These are phyloP conservation scores for Bolboschoenus planiculmis DNA, from an alignment of 176 grass and related monocot genomes.

Conservation along the genomic window DNA sequence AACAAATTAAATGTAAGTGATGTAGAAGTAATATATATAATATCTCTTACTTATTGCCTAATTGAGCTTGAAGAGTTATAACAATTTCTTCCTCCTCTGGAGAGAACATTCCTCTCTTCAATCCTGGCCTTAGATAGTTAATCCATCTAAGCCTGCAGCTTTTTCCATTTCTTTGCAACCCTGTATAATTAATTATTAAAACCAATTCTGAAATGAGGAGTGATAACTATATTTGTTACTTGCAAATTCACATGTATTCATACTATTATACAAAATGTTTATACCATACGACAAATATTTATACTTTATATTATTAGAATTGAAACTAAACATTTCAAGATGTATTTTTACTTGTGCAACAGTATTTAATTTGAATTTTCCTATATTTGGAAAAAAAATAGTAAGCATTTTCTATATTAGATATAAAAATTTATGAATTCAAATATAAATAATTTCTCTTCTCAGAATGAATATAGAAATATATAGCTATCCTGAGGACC, in stretches of 20 bases:
- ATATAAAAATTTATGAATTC: background rate
- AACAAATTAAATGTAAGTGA: background rate
- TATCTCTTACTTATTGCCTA: slow-evolving; percentile 74
- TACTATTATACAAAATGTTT: background rate
- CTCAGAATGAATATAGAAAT: no score
- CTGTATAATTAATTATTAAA: slow-evolving; percentile 24
- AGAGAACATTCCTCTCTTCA: slow-evolving; percentile 72
- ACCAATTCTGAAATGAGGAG: background rate
- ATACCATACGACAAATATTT: background rate
- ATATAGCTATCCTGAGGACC: no score
- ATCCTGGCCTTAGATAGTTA: slow-evolving; percentile 68
- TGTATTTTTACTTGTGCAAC: background rate
- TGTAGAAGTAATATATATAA: background rate
- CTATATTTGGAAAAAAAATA: background rate
- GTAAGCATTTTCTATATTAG: background rate
- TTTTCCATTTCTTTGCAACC: slow-evolving; percentile 81
- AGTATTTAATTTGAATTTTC: background rate
- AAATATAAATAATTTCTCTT: background rate
- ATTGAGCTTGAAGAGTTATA: slow-evolving; percentile 56
- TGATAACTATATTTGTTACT: no score
- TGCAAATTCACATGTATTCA: no score
- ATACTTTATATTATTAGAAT: background rate
- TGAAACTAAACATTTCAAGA: no score
- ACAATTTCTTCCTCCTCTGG: slow-evolving; percentile 59
- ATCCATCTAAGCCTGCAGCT: slow-evolving; percentile 91